These are phyloP conservation scores for Arthrobotrys pseudoclavata DNA, from an alignment of 2,329 filamentous ascomycete species.

Conservation along the genomic window DNA sequence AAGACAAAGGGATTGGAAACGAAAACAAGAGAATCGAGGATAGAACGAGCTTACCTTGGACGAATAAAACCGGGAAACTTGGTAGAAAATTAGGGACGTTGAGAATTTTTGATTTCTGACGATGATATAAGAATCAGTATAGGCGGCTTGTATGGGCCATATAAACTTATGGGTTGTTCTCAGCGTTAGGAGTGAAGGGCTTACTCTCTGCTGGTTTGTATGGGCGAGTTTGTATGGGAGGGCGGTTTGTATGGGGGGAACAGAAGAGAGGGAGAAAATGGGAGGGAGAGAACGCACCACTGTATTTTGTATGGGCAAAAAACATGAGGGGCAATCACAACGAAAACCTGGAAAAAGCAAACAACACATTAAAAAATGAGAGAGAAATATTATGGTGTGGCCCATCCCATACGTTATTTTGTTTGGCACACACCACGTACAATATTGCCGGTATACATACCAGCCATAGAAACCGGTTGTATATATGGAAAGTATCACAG, in stretches of 20 bases:
- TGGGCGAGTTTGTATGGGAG: conserved; percentile 58
- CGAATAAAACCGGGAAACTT: conserved; percentile 49
- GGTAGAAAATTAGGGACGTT: conserved; percentile 12
- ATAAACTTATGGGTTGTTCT: conserved; percentile 21
- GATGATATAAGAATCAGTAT: conserved; percentile 23
- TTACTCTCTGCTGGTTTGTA: conserved; percentile 55
- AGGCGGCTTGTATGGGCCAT: conserved; percentile 34
- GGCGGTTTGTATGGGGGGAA: conserved; percentile 52
- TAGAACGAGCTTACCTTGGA: conserved; percentile 46
- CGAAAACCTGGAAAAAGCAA: conserved; percentile 47
- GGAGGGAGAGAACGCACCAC: conserved; percentile 50
- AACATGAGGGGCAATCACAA: conserved; percentile 47
- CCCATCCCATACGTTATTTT: conserved; percentile 12
- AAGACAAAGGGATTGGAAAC: conserved; percentile 41
- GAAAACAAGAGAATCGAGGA: conserved; percentile 49
- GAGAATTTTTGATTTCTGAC: conserved; percentile 17
- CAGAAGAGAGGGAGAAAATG: conserved; percentile 44
- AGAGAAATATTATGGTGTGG: conserved; percentile 39
- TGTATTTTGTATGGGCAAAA: conserved; percentile 53
- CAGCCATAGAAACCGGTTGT: conserved; percentile 11
- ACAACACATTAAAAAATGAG: too few species aligned
- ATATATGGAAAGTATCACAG: neutral
- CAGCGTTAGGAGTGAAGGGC: conserved; percentile 25
- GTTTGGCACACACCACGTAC: conserved; percentile 24
- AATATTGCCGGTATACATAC: neutral